Conservation (phyloP, 176 grass and related monocot genomes). For the Eleusine coracana region DNA sequence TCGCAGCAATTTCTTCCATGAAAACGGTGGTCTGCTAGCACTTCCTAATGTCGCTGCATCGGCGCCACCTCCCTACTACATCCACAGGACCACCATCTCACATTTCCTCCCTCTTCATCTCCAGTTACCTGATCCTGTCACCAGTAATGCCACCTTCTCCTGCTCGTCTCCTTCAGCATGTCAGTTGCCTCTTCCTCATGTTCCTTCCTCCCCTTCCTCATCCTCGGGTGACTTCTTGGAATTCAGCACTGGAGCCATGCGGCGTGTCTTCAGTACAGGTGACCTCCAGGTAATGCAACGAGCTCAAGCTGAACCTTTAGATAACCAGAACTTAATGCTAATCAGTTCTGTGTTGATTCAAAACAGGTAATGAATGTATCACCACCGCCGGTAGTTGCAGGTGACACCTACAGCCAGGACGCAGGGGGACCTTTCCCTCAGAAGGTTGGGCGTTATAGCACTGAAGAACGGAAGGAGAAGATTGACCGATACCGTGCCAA, state of each 20-base stretch:
- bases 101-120: constrained; percentile 35
- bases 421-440: constrained; percentile 13
- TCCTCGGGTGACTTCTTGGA: constrained; percentile 53
- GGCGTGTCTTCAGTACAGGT: constrained; percentile 67
- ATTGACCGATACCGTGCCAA: constrained; percentile 83
- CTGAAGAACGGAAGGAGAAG: constrained; percentile 79
- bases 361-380: constrained; percentile 57
- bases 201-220: constrained; percentile 49
- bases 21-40: constrained; percentile 32
- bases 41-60: constrained; percentile 15
- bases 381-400: background rate
- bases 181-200: constrained; percentile 44
- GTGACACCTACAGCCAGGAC: constrained; percentile 50
- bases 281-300: constrained; percentile 65
- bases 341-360: background rate
- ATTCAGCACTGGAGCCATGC: constrained; percentile 50
- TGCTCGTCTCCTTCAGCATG: constrained; percentile 36
- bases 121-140: constrained; percentile 22
- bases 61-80: constrained; percentile 41
- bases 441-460: constrained; percentile 70
- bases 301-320: constrained; percentile 15
- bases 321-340: background rate
- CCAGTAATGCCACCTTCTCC: constrained; percentile 34
- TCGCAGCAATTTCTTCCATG: constrained; percentile 13
- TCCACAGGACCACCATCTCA: constrained; percentile 40